phyloP scores from a whole-genome alignment of 805 yeast species.

The Candida xyloterini region DNA sequence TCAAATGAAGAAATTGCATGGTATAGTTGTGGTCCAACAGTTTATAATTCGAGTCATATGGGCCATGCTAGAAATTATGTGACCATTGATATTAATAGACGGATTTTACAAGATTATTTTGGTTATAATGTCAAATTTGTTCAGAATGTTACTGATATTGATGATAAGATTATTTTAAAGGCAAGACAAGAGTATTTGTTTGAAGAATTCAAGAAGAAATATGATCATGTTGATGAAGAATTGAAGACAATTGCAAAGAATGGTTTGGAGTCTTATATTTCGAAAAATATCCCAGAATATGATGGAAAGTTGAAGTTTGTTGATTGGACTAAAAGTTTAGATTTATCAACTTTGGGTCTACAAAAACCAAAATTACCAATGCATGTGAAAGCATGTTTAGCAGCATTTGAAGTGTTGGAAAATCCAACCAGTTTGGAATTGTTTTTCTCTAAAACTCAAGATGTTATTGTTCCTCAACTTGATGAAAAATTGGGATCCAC shows the following conservation, averaged over 20 bases:
- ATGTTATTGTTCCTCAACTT: slow-evolving; percentile 67
- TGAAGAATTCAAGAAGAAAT: slow-evolving; percentile 45
- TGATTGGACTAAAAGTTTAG: slow-evolving; percentile 50
- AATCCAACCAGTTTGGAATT: slow-evolving; percentile 27
- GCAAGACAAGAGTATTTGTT: slow-evolving; percentile 88
- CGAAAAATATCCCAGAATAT: slow-evolving; percentile 51
- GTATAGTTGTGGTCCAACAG: slow-evolving; percentile 99
- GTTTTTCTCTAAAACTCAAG: slow-evolving; percentile 57
- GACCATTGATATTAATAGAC: slow-evolving; percentile 86
- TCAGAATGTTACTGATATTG: slow-evolving; percentile 98
- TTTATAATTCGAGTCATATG: slow-evolving; percentile 94
- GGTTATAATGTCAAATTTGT: slow-evolving; percentile 86
- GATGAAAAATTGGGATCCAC: slow-evolving; percentile 71
- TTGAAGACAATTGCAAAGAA: slow-evolving; percentile 31
- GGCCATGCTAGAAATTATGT: slow-evolving; percentile 98
- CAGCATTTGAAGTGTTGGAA: slow-evolving; percentile 48
- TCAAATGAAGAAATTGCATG: slow-evolving; percentile 69
- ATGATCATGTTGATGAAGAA: slow-evolving; percentile 36
- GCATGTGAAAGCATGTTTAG: slow-evolving; percentile 63
- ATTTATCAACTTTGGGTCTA: slow-evolving; percentile 47
- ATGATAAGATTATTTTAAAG: slow-evolving; percentile 91
- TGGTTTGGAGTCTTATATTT: slow-evolving; percentile 49
- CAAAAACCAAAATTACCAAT: slow-evolving; percentile 82
- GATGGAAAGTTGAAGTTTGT: slow-evolving; percentile 38
- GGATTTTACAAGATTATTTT: slow-evolving; percentile 85